Evolutionary conservation across 169 alveolate species (phyloP).

Genomic region (Eimeria falciformis): DNA sequence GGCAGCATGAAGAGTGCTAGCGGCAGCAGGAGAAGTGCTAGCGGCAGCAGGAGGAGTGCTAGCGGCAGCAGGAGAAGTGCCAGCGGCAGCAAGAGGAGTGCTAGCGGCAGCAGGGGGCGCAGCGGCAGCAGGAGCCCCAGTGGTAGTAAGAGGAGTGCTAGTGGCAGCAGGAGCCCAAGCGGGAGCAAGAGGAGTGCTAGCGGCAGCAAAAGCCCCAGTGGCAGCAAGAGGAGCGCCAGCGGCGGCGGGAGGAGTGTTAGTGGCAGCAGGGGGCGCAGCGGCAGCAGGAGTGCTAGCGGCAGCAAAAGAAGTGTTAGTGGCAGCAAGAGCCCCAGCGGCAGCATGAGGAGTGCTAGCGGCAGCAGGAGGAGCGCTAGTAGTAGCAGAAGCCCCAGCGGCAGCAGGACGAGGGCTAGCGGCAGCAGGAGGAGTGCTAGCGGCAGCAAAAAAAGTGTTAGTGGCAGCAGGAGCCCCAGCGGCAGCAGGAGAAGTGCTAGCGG

Average conservation of each 20-base stretch:
- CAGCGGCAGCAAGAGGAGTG: no score
- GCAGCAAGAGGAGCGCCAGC: no score
- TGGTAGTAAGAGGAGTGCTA: no score
- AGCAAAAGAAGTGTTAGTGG: neutral
- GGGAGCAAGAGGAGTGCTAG: no score
- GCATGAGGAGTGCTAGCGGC: neutral
- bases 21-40: no score
- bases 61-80: no score
- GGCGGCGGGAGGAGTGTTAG: no score
- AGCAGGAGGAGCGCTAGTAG: neutral
- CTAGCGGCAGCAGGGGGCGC: conserved; percentile 5
- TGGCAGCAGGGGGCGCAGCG: no score
- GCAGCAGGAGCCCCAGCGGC: neutral
- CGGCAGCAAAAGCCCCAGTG: no score
- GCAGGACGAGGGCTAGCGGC: neutral
- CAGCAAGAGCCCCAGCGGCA: conserved; percentile 3
- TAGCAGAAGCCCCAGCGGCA: conserved; percentile 23
- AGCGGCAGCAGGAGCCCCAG: conserved; percentile 10
- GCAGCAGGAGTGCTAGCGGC: neutral
- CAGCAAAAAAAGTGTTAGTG: neutral
- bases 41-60: no score
- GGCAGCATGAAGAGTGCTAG: no score
- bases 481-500: neutral
- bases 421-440: neutral
- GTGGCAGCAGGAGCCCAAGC: no score